These are phyloP conservation scores for Melanopsichium pennsylvanicum DNA, from an alignment of 1,284 basidiomycete species.

Conservation along the genomic window DNA sequence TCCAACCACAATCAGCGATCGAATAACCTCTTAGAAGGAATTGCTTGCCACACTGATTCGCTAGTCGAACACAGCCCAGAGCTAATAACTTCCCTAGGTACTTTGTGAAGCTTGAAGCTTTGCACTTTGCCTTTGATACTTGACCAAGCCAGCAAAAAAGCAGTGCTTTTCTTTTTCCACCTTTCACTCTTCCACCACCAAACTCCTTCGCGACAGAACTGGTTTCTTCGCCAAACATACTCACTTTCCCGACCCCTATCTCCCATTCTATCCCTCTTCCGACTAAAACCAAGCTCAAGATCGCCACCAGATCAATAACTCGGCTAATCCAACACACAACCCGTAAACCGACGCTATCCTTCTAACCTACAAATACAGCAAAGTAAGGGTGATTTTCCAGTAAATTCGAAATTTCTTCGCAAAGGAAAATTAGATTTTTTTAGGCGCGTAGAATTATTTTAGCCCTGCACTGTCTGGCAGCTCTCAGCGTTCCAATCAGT, in stretches of 20 bases:
- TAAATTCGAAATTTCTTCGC: not conserved
- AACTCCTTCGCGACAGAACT: slow-evolving; percentile 7
- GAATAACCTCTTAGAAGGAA: too few relatives aligned
- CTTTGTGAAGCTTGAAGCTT: not conserved
- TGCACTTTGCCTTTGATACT: not conserved
- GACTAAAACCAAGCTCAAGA: too few relatives aligned
- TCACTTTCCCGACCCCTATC: not conserved
- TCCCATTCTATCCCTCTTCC: not conserved
- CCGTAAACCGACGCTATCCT: too few relatives aligned
- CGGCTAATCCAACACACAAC: too few relatives aligned
- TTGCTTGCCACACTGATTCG: not conserved
- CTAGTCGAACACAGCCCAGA: slow-evolving; percentile 5
- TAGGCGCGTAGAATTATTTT: not conserved
- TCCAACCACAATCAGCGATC: not conserved
- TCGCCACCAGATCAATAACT: too few relatives aligned
- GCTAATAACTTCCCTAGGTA: not conserved
- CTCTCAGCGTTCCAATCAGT: slow-evolving; percentile 18
- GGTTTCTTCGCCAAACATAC: slow-evolving; percentile 9
- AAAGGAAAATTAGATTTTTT: not conserved
- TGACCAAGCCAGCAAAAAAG: slow-evolving; percentile 5
- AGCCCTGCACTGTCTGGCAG: slow-evolving; percentile 23
- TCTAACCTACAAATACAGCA: too few relatives aligned
- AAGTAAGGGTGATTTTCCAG: too few relatives aligned
- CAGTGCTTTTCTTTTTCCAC: not conserved
- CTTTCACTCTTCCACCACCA: not conserved